Percentiles rank a stretch among this genome's conserved stretches.
These are phyloP conservation scores for Candida cerambycidarum DNA, from an alignment of 805 yeast genomes.

Conservation along the genomic window DNA sequence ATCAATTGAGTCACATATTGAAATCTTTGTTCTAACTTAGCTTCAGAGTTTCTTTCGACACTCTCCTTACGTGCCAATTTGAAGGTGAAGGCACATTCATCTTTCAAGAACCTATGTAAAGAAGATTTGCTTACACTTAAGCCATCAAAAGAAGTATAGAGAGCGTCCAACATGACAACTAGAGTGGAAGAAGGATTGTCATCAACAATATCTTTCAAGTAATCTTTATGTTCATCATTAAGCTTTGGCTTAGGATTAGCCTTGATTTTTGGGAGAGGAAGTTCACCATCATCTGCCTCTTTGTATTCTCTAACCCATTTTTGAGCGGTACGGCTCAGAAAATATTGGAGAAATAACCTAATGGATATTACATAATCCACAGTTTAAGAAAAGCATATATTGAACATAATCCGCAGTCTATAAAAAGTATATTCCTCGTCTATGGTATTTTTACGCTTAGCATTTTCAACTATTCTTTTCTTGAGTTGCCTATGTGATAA, in stretches of 20 bases:
- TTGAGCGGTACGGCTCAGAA: conserved; percentile 8
- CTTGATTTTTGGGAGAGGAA: conserved; percentile 9
- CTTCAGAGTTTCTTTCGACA: conserved; percentile 10
- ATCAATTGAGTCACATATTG: conserved; percentile 6
- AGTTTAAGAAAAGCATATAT: too few species aligned
- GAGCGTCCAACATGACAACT: conserved; percentile 6
- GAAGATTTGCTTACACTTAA: conserved; percentile 10
- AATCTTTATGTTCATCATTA: conserved; percentile 6
- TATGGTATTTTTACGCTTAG: neutral
- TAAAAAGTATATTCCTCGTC: neutral
- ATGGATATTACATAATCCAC: too few species aligned
- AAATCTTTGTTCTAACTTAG: conserved; percentile 10
- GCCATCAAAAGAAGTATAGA: conserved; percentile 2
- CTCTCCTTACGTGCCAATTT: conserved; percentile 7
- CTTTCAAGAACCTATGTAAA: conserved; percentile 9
- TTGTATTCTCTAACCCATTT: conserved; percentile 11
- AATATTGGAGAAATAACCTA: too few species aligned
- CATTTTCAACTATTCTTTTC: neutral
- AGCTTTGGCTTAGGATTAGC: conserved; percentile 7
- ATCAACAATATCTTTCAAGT: conserved; percentile 1
- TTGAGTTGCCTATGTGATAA: neutral
- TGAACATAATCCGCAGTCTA: neutral
- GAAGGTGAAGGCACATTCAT: conserved; percentile 8
- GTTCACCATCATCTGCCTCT: conserved; percentile 6
- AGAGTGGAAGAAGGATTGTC: conserved; percentile 7